These are phyloP conservation scores for Pulicaria dysenterica DNA, from an alignment of 129 eudicot genomes.

Conservation along the genomic window DNA sequence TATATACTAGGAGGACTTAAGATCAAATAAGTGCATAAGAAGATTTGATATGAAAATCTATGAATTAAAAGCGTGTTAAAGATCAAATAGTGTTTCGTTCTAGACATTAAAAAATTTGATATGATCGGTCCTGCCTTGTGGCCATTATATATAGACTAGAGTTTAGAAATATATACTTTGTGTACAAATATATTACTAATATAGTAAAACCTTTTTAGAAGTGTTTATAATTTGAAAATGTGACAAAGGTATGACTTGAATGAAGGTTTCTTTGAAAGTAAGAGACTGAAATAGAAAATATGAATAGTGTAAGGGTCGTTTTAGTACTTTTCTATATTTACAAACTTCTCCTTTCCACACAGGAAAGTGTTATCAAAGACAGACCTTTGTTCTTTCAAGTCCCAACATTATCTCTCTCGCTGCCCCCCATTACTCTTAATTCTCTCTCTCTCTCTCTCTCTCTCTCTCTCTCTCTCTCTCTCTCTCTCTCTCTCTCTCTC, in stretches of 20 bases:
- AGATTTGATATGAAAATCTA: too few relatives aligned
- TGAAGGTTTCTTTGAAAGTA: slow-evolving; percentile 6
- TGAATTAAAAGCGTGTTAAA: too few relatives aligned
- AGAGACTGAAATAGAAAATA: slow-evolving; percentile 18
- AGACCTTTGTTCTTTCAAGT: slow-evolving; percentile 48
- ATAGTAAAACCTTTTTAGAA: slow-evolving; percentile 9
- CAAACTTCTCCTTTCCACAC: slow-evolving; percentile 45
- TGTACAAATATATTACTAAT: not conserved
- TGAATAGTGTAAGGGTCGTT: slow-evolving; percentile 21
- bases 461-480: slow-evolving; percentile 31
- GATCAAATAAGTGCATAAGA: too few relatives aligned
- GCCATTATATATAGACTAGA: not conserved
- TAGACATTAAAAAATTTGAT: too few relatives aligned
- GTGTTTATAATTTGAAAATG: not conserved
- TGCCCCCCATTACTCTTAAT: slow-evolving; percentile 40
- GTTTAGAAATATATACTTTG: not conserved
- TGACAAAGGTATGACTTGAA: slow-evolving; percentile 2
- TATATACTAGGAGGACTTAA: too few relatives aligned
- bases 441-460: slow-evolving; percentile 26
- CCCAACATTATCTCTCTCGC: slow-evolving; percentile 47
- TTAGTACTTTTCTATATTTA: slow-evolving; percentile 31
- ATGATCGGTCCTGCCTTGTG: too few relatives aligned
- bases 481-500: slow-evolving; percentile 44
- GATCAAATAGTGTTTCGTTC: too few relatives aligned
- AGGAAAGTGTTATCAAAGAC: slow-evolving; percentile 42